phyloP scores from a whole-genome alignment of 2,329 filamentous ascomycete species.

The Calonectria naviculata region DNA sequence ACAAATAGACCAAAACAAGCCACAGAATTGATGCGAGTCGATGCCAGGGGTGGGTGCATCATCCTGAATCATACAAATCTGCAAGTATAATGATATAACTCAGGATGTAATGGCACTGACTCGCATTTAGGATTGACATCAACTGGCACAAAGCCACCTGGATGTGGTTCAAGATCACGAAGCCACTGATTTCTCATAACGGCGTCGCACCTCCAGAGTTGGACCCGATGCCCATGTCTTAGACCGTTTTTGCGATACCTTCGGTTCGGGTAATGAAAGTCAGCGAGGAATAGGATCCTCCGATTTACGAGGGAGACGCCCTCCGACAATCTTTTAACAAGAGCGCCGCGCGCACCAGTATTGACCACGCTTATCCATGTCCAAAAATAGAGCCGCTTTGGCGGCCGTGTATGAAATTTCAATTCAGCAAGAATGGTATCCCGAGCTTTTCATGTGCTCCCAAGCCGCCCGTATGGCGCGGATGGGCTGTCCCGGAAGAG shows the following conservation, averaged over 20 bases:
- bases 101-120: not conserved
- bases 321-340: not conserved
- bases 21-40: not conserved
- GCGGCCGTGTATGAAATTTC: not conserved
- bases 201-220: not conserved
- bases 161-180: constrained; percentile 18
- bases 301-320: not conserved
- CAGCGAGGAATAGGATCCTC: constrained; percentile 18
- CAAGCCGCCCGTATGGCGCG: constrained; percentile 3
- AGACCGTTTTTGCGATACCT: constrained; percentile 7
- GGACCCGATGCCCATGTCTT: constrained; percentile 10
- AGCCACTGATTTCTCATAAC: not conserved
- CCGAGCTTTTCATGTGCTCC: constrained; percentile 9
- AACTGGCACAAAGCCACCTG: constrained; percentile 5
- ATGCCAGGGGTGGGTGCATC: constrained; percentile 3
- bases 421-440: constrained; percentile 13
- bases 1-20: not conserved
- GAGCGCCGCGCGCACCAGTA: not conserved
- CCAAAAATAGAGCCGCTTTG: not conserved
- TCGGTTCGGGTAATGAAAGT: constrained; percentile 7
- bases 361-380: not conserved
- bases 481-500: not conserved
- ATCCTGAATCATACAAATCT: constrained; percentile 13
- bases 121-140: not conserved
- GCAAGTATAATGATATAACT: not conserved